A percentile compares a stretch with the other conserved stretches of the same genome.
Evolutionary conservation across 305 asterid genomes (phyloP).

Genomic region (Fraxinus velutina): DNA sequence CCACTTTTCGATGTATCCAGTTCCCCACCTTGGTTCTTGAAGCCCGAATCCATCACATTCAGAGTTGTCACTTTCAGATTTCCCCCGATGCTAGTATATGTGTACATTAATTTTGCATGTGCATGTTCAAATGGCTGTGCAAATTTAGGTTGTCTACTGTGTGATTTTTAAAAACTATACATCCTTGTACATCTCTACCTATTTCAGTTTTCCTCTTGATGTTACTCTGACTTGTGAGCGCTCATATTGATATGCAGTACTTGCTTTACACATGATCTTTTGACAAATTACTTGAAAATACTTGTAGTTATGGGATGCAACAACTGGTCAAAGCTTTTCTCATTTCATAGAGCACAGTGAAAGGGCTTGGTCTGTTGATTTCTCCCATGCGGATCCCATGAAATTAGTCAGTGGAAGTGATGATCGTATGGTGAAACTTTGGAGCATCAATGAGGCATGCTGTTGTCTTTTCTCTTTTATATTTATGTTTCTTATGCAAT

Average conservation of each 20-base stretch:
- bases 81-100: neutral
- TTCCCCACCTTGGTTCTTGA: neutral
- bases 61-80: neutral
- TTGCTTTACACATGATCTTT: constrained; percentile 9
- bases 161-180: neutral
- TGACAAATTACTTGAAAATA: constrained; percentile 28
- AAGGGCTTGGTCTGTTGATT: constrained; percentile 98
- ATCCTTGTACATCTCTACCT: neutral
- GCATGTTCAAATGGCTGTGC: neutral
- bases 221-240: neutral
- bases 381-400: constrained; percentile 74
- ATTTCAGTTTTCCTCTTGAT: neutral
- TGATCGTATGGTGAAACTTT: constrained; percentile 80
- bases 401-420: constrained; percentile 89
- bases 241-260: constrained; percentile 9
- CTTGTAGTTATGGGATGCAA: constrained; percentile 91
- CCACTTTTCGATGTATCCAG: neutral
- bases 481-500: neutral
- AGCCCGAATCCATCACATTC: neutral
- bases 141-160: constrained; percentile 5
- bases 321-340: constrained; percentile 64
- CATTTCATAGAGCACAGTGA: constrained; percentile 64
- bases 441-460: constrained; percentile 65
- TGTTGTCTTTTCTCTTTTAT: neutral
- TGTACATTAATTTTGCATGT: constrained; percentile 1